Base-by-base conservation (phyloP, 1,284 basidiomycete genomes). In the Ustilago loliicola region DNA sequence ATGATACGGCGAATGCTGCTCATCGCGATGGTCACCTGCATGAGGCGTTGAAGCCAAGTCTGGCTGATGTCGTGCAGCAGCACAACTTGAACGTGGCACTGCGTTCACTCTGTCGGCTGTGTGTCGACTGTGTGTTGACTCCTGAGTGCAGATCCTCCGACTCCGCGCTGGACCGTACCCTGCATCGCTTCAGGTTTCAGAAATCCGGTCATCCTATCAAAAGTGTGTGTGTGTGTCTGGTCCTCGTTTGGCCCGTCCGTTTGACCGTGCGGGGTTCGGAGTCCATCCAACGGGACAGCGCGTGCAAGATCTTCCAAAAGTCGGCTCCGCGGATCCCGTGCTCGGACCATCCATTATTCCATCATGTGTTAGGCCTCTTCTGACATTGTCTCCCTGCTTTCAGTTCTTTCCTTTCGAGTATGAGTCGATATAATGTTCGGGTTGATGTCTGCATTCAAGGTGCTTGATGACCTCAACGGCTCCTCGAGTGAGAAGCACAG, bases 21-120 rank as follows among this genome's bases (percentile, higher is more conserved):
- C 17, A 23, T 66, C 23, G 38, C 64, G 69, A 72, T 72, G 69
- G 50, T 60, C 50, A 63, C 56, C 55, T 72, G 69, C 69, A 72
- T 72, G 36, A 30, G 36, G 51, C 55, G 38, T 51, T 29, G 19
- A 38, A 34, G 19, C 51, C 40, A 38, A 42, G 25, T 10, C 9
- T 27, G 23, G 23, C 27, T 40, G 52, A 34, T 36, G 52, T 54
- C n/a, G 30, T 36, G 45, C 45, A 21, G 45, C 45, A 21, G 45
- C 19, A 42, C 8, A 42, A 42, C 40, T 4, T 5, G 5, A 11
- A 34, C 6, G 11, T 6, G 32, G 32, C n/a, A n/a, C n/a, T n/a
- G n/a, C n/a, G n/a, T n/a, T n/a, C n/a, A n/a, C n/a, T n/a, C n/a
- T n/a, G n/a, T n/a, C n/a, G n/a, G n/a, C n/a, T n/a, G n/a, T n/a